Evolutionary conservation across 176 grass and related monocot genomes (phyloP), one percentile per base, ranked within the genome.

Genomic region (Oryza glumipatula): DNA sequence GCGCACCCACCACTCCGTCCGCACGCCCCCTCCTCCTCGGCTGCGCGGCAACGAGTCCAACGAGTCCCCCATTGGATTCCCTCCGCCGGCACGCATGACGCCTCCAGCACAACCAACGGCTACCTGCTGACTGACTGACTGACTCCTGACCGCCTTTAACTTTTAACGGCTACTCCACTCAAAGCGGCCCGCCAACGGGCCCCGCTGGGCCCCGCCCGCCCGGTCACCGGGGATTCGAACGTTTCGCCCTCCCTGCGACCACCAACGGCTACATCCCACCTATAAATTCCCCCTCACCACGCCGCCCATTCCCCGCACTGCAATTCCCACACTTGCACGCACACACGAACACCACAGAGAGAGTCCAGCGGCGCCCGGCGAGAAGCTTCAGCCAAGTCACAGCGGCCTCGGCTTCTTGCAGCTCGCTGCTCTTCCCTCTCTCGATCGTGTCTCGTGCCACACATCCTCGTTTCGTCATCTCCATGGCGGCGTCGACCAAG

Each of bases 81-180:
- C 36, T 71, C 66, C 79, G 90, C 19, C 80, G 64, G 67, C 84
- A 84, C 65, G 81, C 84, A 46, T 22, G 58, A 75, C 56, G 67
- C 39, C n/a, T 49, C 36, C 67, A 11, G 10, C 83, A 72, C 84
- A 93, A 63, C 58, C 58, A 63, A 96, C 91, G 91, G 88, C 90
- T 85, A 85, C 14, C 85, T 86, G 69, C 78, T 68, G 63, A 67
- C 21, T 14, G 83, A 67, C 21, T 14, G 83, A 74, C 78, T 61
- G 70, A 73, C 21, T 15, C 44, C 75, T 68, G 78, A 39, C 83
- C 44, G 39, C 15, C 74, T 58, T 28, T 23, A 72, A 72, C 68
- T 77, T 92, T 85, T 78, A 94, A 94, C 92, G 92, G 92, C 88
- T 92, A 93, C 80, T 88, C 78, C 74, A 82, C 85, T 72, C 72